Percentiles rank a stretch among this genome's conserved stretches.
Evolutionary conservation across 176 grass and related monocot species (phyloP).

Genomic region (Phragmites australis): DNA sequence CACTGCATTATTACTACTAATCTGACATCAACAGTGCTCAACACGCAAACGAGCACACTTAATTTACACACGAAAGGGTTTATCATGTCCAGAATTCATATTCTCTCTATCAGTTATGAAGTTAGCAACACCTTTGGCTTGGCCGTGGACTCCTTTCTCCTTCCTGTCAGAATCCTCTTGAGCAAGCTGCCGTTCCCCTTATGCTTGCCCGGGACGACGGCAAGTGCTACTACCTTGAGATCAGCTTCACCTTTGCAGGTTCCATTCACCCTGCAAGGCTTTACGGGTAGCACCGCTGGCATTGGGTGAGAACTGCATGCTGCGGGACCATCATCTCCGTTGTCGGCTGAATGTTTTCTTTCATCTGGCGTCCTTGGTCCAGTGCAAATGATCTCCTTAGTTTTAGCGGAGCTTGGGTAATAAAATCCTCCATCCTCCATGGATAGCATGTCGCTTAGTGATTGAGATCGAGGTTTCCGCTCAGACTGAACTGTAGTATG

Average conservation of each 20-base stretch:
- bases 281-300: background rate
- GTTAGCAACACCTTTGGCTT: constrained; percentile 42
- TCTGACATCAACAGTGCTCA: background rate
- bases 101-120: constrained; percentile 35
- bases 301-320: constrained; percentile 29
- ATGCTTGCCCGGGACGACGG: constrained; percentile 48
- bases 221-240: constrained; percentile 38
- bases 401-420: constrained; percentile 43
- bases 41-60: background rate
- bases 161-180: constrained; percentile 63
- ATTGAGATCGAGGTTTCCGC: constrained; percentile 39
- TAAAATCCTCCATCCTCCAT: constrained; percentile 40
- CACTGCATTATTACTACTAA: constrained; percentile 7
- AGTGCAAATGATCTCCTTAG: constrained; percentile 54
- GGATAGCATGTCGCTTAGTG: constrained; percentile 49
- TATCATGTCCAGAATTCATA: background rate
- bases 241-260: constrained; percentile 40
- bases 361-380: constrained; percentile 9
- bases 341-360: constrained; percentile 6
- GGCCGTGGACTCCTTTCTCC: constrained; percentile 52
- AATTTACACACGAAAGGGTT: background rate
- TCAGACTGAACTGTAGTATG: constrained; percentile 15
- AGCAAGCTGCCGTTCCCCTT: constrained; percentile 62
- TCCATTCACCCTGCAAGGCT: background rate
- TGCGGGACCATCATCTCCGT: background rate